Evolutionary conservation across 139 green algal species (phyloP).

Genomic region (Chlorella vulgaris): DNA sequence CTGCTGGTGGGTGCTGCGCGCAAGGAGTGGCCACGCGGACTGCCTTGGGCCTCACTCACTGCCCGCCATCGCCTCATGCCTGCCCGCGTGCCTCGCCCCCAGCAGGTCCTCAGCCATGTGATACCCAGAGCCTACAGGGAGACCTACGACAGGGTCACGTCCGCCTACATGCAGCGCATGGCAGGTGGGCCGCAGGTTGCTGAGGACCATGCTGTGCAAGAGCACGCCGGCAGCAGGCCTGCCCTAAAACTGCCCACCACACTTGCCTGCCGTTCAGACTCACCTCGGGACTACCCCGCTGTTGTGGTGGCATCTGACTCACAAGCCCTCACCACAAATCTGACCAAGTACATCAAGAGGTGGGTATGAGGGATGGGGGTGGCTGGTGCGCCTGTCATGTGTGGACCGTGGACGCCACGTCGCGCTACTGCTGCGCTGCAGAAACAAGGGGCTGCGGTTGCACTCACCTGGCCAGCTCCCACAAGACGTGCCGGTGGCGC

Average conservation of each 20-base stretch:
- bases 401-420: too few relatives aligned
- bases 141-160: not conserved
- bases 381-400: too few relatives aligned
- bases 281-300: too few relatives aligned
- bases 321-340: too few relatives aligned
- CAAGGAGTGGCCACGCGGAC: not conserved
- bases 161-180: not conserved
- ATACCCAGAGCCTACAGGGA: not conserved
- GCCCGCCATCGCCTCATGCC: not conserved
- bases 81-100: not conserved
- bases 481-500: not conserved
- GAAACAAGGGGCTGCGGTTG: not conserved
- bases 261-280: too few relatives aligned
- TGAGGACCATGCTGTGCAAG: too few relatives aligned
- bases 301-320: too few relatives aligned
- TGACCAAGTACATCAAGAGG: too few relatives aligned
- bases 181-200: not conserved
- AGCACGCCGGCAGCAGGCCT: too few relatives aligned
- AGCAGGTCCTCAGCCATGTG: not conserved
- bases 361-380: too few relatives aligned
- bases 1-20: not conserved
- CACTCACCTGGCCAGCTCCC: conserved; percentile 11
- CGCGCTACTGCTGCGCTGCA: too few relatives aligned
- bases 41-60: not conserved
- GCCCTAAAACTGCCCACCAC: too few relatives aligned